Percentiles rank a stretch among this genome's conserved stretches.
phyloP scores from a whole-genome alignment of 345 rosid genomes.

The Populus davidiana region DNA sequence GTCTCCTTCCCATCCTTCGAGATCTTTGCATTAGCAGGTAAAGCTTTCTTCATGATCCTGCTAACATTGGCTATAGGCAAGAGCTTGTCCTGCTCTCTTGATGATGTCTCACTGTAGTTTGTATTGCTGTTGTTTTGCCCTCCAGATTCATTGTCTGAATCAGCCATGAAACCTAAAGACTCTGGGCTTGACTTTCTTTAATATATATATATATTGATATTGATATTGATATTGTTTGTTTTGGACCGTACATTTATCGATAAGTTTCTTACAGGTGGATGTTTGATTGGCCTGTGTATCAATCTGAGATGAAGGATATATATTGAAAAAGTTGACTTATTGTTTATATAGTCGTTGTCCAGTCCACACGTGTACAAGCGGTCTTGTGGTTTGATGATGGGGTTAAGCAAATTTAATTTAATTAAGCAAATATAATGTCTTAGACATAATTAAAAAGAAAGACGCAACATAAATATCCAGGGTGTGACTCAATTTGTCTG shows the following conservation, averaged over 20 bases:
- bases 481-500: too few species aligned
- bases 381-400: not conserved
- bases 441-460: too few species aligned
- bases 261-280: not conserved
- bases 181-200: not conserved
- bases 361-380: not conserved
- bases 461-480: too few species aligned
- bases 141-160: constrained; percentile 18
- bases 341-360: not conserved
- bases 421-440: too few species aligned
- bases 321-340: not conserved
- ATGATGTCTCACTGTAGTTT: constrained; percentile 1
- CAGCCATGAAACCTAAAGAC: not conserved
- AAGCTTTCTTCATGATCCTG: constrained; percentile 6
- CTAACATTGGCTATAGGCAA: constrained; percentile 15
- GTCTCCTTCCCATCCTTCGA: constrained; percentile 19
- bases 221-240: not conserved
- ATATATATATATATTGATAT: not conserved
- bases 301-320: not conserved
- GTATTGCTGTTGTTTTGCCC: constrained; percentile 1
- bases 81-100: constrained; percentile 15
- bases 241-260: not conserved
- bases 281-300: not conserved
- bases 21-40: constrained; percentile 15
- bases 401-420: not conserved